Conservation (phyloP, 1,284 basidiomycete genomes). For the Chalciporus sp. region DNA sequence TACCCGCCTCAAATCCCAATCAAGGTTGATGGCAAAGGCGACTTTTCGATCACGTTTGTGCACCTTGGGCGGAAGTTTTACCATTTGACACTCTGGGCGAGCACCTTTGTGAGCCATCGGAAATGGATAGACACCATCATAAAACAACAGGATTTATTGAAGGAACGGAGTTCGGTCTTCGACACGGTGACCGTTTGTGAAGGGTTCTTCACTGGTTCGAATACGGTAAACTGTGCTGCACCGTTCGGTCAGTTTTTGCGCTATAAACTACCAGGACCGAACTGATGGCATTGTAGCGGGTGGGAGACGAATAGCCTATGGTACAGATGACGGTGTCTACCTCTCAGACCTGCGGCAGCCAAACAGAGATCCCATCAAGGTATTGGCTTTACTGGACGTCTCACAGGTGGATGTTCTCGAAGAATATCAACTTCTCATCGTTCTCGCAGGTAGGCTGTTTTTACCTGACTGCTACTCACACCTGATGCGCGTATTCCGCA, state of each 20-base stretch:
- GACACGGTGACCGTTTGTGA: constrained; percentile 87
- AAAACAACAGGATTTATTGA: constrained; percentile 86
- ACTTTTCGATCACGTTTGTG: constrained; percentile 91
- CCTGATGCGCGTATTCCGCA: constrained; percentile 32
- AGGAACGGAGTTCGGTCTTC: constrained; percentile 87
- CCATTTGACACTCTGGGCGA: constrained; percentile 91
- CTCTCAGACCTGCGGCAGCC: constrained; percentile 83
- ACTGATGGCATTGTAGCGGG: constrained; percentile 54
- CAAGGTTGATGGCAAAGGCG: constrained; percentile 80
- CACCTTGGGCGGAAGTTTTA: constrained; percentile 95
- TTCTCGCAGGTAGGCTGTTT: constrained; percentile 76
- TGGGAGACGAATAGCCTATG: constrained; percentile 90
- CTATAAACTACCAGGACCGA: neutral
- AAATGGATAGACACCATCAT: constrained; percentile 96
- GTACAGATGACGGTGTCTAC: constrained; percentile 96
- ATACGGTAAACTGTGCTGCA: constrained; percentile 92
- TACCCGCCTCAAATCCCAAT: constrained; percentile 46
- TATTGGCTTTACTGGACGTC: constrained; percentile 88
- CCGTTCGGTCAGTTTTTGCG: constrained; percentile 78
- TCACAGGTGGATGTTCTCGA: constrained; percentile 96
- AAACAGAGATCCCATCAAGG: constrained; percentile 85
- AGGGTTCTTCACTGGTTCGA: constrained; percentile 81
- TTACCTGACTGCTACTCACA: neutral
- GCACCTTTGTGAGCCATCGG: constrained; percentile 80
- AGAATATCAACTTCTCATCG: constrained; percentile 94